These are phyloP conservation scores for Neurospora hispaniola DNA, from an alignment of 495 filamentous ascomycete species.

Conservation along the genomic window DNA sequence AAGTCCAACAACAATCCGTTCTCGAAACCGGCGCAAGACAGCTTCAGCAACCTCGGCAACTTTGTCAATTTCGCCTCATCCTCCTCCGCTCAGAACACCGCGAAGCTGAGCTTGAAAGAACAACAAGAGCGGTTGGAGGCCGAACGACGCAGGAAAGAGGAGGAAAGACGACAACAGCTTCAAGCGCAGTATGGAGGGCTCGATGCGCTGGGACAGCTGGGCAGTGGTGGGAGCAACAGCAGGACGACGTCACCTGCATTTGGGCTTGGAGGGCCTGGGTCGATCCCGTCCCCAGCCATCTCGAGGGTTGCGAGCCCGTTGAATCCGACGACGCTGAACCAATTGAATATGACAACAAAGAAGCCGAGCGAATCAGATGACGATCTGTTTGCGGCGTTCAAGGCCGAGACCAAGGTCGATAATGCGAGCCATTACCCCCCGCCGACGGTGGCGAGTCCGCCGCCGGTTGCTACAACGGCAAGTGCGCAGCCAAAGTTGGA, in stretches of 20 bases:
- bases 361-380: conserved; percentile 36
- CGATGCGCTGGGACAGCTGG: neutral
- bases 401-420: conserved; percentile 46
- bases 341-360: neutral
- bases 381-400: conserved; percentile 54
- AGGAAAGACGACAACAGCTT: conserved; percentile 54
- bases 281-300: conserved; percentile 11
- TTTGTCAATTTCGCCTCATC: conserved; percentile 59
- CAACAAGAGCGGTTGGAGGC: conserved; percentile 73
- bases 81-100: conserved; percentile 47
- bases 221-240: neutral
- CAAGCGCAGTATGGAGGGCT: conserved; percentile 62
- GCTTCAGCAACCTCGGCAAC: conserved; percentile 81
- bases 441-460: conserved; percentile 23
- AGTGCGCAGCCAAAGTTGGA: conserved; percentile 17
- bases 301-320: conserved; percentile 4
- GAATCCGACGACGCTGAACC: conserved; percentile 8
- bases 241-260: neutral
- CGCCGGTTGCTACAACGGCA: conserved; percentile 6
- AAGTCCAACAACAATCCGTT: conserved; percentile 35
- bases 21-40: conserved; percentile 60
- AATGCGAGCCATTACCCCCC: conserved; percentile 51
- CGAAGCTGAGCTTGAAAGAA: conserved; percentile 69
- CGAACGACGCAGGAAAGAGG: conserved; percentile 65
- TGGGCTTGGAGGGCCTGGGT: conserved; percentile 15